Percentiles rank a stretch among this genome's conserved stretches.
These are phyloP conservation scores for Huntiella bhutanensis DNA, from an alignment of 2,329 filamentous ascomycete genomes.

Conservation along the genomic window DNA sequence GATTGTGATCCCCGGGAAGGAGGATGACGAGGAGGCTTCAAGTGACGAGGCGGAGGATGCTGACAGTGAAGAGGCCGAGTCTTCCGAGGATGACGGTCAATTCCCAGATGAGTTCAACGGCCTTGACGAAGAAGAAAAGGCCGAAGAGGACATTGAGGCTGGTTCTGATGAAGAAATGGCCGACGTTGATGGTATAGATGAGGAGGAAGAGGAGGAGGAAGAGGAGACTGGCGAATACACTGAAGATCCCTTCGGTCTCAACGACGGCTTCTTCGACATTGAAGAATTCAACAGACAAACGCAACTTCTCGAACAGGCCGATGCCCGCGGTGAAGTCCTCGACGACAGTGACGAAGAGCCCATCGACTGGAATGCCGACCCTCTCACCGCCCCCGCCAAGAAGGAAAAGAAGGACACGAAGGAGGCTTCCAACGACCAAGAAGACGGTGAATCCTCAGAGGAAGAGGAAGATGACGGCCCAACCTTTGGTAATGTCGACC, in stretches of 20 bases:
- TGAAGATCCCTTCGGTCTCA: conserved; percentile 65
- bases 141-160: conserved; percentile 20
- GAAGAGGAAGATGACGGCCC: conserved; percentile 47
- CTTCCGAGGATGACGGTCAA: conserved; percentile 14
- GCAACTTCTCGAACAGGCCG: conserved; percentile 73
- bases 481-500: conserved; percentile 63
- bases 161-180: conserved; percentile 19
- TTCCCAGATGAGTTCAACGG: conserved; percentile 14
- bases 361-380: conserved; percentile 73
- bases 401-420: conserved; percentile 16
- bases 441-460: conserved; percentile 17
- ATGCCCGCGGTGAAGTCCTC: conserved; percentile 56
- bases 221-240: conserved; percentile 35
- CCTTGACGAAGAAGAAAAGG: conserved; percentile 18
- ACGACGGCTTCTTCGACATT: conserved; percentile 96
- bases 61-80: conserved; percentile 21
- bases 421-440: conserved; percentile 14
- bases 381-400: conserved; percentile 28
- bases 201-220: conserved; percentile 23
- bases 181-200: conserved; percentile 16
- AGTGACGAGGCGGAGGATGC: conserved; percentile 19
- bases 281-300: conserved; percentile 93
- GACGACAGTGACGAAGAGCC: conserved; percentile 73
- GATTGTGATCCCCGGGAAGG: conserved; percentile 15
- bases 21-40: conserved; percentile 18